Evolutionary conservation across 306 rosid genomes (phyloP).

Genomic region (Echinosophora koreensis): DNA sequence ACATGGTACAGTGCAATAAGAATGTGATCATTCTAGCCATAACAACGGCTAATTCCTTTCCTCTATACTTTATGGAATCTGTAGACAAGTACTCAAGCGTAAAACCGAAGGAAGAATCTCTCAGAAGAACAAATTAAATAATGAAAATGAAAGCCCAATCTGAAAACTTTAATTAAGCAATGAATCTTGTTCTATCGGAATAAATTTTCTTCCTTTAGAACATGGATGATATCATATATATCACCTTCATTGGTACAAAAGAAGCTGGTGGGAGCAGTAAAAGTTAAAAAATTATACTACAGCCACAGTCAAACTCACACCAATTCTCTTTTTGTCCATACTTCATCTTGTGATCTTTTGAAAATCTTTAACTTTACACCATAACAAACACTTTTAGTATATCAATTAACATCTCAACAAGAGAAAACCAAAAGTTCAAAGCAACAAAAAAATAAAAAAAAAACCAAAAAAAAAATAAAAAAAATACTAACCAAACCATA

Average conservation of each 20-base stretch:
- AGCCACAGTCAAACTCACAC: neutral
- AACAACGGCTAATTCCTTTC: slow-evolving; percentile 28
- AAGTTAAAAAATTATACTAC: slow-evolving; percentile 48
- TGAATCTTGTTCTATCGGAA: slow-evolving; percentile 42
- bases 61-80: slow-evolving; percentile 41
- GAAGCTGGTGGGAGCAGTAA: slow-evolving; percentile 55
- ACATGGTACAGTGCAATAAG: neutral
- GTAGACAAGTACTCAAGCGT: slow-evolving; percentile 50
- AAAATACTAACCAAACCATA: slow-evolving; percentile 34
- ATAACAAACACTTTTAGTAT: slow-evolving; percentile 36
- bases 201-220: slow-evolving; percentile 48
- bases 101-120: slow-evolving; percentile 58
- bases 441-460: neutral
- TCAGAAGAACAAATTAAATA: slow-evolving; percentile 7
- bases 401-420: slow-evolving; percentile 42
- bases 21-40: slow-evolving; percentile 40
- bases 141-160: slow-evolving; percentile 21
- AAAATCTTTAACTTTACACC: slow-evolving; percentile 51
- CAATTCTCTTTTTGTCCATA: slow-evolving; percentile 10
- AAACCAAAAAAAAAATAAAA: neutral
- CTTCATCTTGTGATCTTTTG: slow-evolving; percentile 38
- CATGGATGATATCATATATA: neutral
- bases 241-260: slow-evolving; percentile 47
- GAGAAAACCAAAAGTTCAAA: slow-evolving; percentile 17
- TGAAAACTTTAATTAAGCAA: slow-evolving; percentile 44